Evolutionary conservation across 225 moss, liverwort and hornwort species (phyloP), one percentile per base, ranked within the genome.

Genomic region (Pseudoscleropodium purum): DNA sequence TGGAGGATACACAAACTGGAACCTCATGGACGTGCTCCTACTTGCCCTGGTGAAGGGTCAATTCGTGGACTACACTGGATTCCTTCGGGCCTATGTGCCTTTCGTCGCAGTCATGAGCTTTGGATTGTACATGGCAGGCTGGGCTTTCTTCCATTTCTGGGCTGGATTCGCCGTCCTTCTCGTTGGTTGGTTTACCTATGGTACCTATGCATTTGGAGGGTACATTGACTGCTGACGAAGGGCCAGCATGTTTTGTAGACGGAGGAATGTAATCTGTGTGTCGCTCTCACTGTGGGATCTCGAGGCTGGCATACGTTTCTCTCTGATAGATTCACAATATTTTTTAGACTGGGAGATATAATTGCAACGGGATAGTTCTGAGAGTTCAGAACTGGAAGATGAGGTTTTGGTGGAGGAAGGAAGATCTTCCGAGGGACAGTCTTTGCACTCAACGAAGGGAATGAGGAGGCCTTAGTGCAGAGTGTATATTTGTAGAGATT

Each of bases 61-160:
- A 86, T 99, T 97, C 87, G 96, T 99, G 25, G 93, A 89, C 81
- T 89, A 86, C 66, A 64, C 54, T 17, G 94, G 95, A 61, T 79
- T 96, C 45, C 33, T 96, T 26, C 93, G 96, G 85, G 93, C 96
- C 9, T 97, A 97, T 75, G 86, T 93, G 43, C 98, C 97, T 31
- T 96, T 97, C 88, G 74, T 93, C 62, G 90, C 85, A 63, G 90
- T 99, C 59, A 96, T 99, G 98, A 49, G 56, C 87, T 51, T 94
- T 21, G 99, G 99, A 70, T 64, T 95, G 14, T 83, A 89, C 84
- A 86, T 95, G 90, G 96, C 95, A 21, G 97, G 97, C n/a, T 97
- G 95, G 95, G 89, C 90, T 43, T 99, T 99, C 86, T 84, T 96
- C n/a, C 93, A 94, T 83, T 96, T 96, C 89, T 99, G 97, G 99